Evolutionary conservation across 257 asterid species (phyloP).

Genomic region (Przewalskia tangutica): DNA sequence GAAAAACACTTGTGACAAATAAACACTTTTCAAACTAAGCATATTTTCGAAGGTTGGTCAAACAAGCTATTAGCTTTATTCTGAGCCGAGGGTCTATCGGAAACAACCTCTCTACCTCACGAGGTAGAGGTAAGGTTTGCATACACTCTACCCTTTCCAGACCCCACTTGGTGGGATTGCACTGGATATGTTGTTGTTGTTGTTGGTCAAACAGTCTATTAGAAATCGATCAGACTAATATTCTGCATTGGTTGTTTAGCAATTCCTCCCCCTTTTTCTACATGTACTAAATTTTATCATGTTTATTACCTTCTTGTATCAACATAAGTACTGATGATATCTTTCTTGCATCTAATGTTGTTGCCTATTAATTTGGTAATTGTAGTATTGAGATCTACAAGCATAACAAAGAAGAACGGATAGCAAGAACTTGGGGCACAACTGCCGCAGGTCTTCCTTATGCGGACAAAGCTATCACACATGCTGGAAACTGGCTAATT

Average conservation of each 20-base stretch:
- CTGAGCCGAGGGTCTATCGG: no score
- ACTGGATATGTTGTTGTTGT: no score
- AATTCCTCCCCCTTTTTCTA: neutral
- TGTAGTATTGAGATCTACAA: constrained; percentile 83
- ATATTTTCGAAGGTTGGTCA: no score
- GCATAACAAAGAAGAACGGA: constrained; percentile 90
- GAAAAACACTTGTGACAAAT: no score
- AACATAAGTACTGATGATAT: neutral
- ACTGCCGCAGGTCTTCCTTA: constrained; percentile 83
- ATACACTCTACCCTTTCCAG: no score
- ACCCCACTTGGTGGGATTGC: no score
- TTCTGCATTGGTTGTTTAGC: neutral
- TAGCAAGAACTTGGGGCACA: constrained; percentile 95
- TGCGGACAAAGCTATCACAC: constrained; percentile 51
- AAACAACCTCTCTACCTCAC: no score
- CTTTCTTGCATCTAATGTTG: neutral
- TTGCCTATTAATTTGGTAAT: neutral
- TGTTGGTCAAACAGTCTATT: no score
- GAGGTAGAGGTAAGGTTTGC: no score
- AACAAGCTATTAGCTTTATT: no score
- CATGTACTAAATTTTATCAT: neutral
- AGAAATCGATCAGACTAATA: neutral
- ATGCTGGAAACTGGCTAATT: constrained; percentile 77
- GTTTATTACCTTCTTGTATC: neutral
- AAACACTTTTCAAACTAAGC: no score